Base-by-base conservation (phyloP, 208 protist genomes). In the Trypanosoma lewisi region DNA sequence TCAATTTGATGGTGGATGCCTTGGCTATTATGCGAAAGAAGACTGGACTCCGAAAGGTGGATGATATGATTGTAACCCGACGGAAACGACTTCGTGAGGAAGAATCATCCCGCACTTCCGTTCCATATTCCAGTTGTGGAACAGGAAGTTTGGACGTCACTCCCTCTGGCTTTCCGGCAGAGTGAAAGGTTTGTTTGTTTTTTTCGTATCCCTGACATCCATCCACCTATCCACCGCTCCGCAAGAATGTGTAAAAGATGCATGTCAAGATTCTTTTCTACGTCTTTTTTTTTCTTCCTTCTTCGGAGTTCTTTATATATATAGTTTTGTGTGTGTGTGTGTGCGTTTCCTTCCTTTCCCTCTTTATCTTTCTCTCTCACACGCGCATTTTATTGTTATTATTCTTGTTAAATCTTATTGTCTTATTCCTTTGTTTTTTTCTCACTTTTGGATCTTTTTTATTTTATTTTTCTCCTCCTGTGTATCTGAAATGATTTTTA, bases 11-110 rank as follows among this genome's bases (percentile, higher is more conserved):
- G 60, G 69, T 95, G 51, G 85, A 92, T 37, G 77, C 85, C 6
- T 87, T 95, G 55, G 82, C 75, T 51, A 82, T 79, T 27, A 77
- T 92, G 69, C 67, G 78, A 45, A 95, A 95, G 67, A 63, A 67
- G 27, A 87, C 85, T 4, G 74, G 77, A 12, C 51, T 95, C 42
- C 41, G 61, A 19, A 74, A 74, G 27, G 63, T 95, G 6, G 89
- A 95, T 60, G 78, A 89, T 4, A 61, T 81, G 37, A 92, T 92
- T 33, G 58, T 70, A 25, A 62, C 70, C 21, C 81, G 78, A 17
- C 78, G 79, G 28, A 90, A 84, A 51, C 80, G 82, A 37, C 30
- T 70, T 11, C 76, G 80, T 37, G 62, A 70, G 41, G 25, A 60
- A 14, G 67, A 72, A 12, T 61, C 57, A 21, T 58, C 33, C 30